Evolutionary conservation across 2,329 filamentous ascomycete species (phyloP), one percentile per base, ranked within the genome.

Genomic region (Xylariomycetidae sp.): DNA sequence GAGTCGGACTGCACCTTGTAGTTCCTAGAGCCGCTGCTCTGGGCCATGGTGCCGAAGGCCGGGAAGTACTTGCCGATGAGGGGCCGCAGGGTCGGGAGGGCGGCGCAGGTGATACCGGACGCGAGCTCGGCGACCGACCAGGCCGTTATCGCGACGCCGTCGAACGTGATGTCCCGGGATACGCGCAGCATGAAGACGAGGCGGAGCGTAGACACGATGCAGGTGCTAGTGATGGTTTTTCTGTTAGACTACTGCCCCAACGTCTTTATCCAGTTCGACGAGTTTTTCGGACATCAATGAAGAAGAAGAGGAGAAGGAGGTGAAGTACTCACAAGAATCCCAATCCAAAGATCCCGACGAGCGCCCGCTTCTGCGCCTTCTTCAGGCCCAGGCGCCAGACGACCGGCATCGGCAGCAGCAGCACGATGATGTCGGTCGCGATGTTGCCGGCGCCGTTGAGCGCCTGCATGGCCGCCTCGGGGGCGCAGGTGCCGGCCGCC

Each of bases 321-420:
- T 4, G 12, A 28, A 14, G 17, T 23, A 42, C 46, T 46, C 23
- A 49, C 46, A 50, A 39, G 32, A 48, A 46, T 1, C 47, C 47
- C 4, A 50, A 26, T 7, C 25, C 27, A 20, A 50, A 48, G n/a
- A 50, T 38, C 20, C 36, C 41, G 5, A 46, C 34, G 4, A 50
- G 33, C 8, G 40, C 42, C 47, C 43, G 44, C 18, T 40, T 50
- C 32, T 38, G 37, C 18, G 27, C 43, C 26, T 16, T 37, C 16
- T 44, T 44, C 31, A 50, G 32, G 16, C 44, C 44, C 10, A 50
- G 36, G 13, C 34, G 27, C 42, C 40, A 46, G 4, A 43, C 41
- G n/a, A 50, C 47, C 17, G 47, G 47, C 30, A 50, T 40, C 3
- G 47, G 47, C 13, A 50, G 41, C 6, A 44, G 7, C 11, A 50